Evolutionary conservation across 257 asterid genomes (phyloP).

Genomic region (Plectranthus barbatus): DNA sequence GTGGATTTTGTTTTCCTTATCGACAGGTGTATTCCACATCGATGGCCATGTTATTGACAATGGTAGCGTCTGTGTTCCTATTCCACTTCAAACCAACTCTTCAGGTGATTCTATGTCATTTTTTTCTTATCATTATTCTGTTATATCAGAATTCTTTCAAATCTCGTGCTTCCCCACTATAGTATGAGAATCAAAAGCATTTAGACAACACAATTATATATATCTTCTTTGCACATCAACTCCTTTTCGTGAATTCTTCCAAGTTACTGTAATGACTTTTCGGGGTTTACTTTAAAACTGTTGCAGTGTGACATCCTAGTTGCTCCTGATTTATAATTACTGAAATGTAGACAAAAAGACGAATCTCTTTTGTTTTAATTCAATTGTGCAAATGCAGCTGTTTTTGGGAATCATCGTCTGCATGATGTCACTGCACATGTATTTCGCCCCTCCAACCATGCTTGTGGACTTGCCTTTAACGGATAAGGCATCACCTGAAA

Average conservation of each 20-base stretch:
- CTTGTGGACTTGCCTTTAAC: conserved; percentile 68
- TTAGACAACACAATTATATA: background rate
- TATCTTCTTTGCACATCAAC: background rate
- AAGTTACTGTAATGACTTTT: background rate
- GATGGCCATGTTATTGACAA: conserved; percentile 95
- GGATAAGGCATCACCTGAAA: conserved; percentile 46
- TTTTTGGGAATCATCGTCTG: conserved; percentile 79
- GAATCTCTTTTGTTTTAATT: background rate
- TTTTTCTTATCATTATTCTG: background rate
- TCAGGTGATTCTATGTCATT: conserved; percentile 42
- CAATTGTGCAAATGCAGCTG: conserved; percentile 46
- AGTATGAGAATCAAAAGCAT: background rate
- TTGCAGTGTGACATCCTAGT: too few relatives aligned
- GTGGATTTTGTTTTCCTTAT: conserved; percentile 5
- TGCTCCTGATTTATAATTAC: too few relatives aligned
- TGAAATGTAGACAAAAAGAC: too few relatives aligned
- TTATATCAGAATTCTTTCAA: background rate
- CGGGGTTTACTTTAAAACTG: too few relatives aligned
- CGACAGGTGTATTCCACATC: conserved; percentile 87
- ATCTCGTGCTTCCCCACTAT: background rate
- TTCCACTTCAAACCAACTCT: conserved; percentile 84
- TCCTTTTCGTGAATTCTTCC: background rate
- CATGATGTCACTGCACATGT: conserved; percentile 96
- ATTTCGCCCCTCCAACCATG: conserved; percentile 83
- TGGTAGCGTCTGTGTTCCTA: conserved; percentile 70